These are phyloP conservation scores for Cryptomeria japonica DNA, from an alignment of 75 land plant species.

Conservation along the genomic window DNA sequence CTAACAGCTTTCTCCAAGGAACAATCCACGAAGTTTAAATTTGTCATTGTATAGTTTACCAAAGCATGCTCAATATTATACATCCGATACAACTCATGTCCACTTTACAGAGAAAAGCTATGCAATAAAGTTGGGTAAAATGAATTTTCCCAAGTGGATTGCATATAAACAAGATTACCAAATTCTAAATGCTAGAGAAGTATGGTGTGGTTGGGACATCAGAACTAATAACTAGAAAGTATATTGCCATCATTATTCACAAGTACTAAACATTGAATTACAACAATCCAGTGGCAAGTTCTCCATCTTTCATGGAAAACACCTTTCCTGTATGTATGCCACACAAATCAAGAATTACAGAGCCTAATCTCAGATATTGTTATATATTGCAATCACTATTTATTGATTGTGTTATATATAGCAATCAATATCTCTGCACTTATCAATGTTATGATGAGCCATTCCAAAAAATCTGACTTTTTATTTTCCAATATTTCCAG, in stretches of 20 bases:
- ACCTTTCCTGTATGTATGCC: neutral
- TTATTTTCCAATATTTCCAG: conserved; percentile 81
- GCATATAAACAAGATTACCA: neutral
- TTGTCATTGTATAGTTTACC: neutral
- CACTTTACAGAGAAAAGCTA: neutral
- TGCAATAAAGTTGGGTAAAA: neutral
- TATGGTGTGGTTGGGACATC: neutral
- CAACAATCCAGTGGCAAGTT: neutral
- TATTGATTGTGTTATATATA: conserved; percentile 55
- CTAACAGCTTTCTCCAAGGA: neutral
- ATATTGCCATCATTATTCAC: neutral
- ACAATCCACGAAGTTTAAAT: neutral
- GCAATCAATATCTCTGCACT: conserved; percentile 65
- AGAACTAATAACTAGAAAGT: neutral
- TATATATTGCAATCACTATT: conserved; percentile 13
- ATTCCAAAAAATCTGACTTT: conserved; percentile 72
- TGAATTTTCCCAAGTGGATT: neutral
- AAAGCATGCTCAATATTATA: neutral
- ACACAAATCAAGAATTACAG: neutral
- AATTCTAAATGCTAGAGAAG: neutral
- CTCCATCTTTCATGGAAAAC: neutral
- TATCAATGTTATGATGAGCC: conserved; percentile 77
- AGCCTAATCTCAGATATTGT: neutral
- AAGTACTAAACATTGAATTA: neutral
- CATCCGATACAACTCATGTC: neutral